These are phyloP conservation scores for Trametes cingulata DNA, from an alignment of 768 basidiomycete species.

Conservation along the genomic window DNA sequence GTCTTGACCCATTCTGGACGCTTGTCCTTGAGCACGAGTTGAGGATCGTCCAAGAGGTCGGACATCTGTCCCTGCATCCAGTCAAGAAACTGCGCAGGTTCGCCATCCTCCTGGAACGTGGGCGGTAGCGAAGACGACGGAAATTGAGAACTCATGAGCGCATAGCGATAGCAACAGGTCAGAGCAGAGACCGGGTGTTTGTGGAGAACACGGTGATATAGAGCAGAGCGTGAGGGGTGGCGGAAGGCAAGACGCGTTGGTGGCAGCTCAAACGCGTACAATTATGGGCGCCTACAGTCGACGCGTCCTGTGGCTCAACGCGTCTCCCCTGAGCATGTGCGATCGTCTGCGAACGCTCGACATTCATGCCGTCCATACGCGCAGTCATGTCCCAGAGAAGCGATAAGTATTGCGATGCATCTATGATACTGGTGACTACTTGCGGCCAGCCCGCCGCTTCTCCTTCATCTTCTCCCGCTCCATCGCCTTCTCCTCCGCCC, in stretches of 20 bases:
- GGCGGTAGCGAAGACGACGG: slow-evolving; percentile 19
- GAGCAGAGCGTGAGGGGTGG: not conserved
- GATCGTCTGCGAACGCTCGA: too few relatives aligned
- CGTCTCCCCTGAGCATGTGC: too few relatives aligned
- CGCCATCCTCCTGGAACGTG: slow-evolving; percentile 24
- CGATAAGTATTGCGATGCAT: not conserved
- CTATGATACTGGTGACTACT: slow-evolving; percentile 38
- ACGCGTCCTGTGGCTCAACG: not conserved
- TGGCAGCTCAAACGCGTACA: slow-evolving; percentile 10
- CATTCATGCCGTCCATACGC: not conserved
- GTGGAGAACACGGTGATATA: not conserved
- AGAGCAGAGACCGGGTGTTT: too few relatives aligned
- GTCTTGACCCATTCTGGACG: slow-evolving; percentile 10
- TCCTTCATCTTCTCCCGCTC: slow-evolving; percentile 79
- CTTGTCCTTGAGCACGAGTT: not conserved
- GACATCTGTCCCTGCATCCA: slow-evolving; percentile 18
- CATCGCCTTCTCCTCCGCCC: slow-evolving; percentile 93
- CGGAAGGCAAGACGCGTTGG: slow-evolving; percentile 6
- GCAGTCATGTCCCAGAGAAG: not conserved
- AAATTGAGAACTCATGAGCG: slow-evolving; percentile 15
- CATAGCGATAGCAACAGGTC: not conserved
- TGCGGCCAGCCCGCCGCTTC: slow-evolving; percentile 76
- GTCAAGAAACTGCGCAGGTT: slow-evolving; percentile 18
- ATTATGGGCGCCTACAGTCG: not conserved
- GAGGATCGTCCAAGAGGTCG: slow-evolving; percentile 12